Conservation (phyloP, 257 asterid genomes). For the Thymus quinquecostatus region DNA sequence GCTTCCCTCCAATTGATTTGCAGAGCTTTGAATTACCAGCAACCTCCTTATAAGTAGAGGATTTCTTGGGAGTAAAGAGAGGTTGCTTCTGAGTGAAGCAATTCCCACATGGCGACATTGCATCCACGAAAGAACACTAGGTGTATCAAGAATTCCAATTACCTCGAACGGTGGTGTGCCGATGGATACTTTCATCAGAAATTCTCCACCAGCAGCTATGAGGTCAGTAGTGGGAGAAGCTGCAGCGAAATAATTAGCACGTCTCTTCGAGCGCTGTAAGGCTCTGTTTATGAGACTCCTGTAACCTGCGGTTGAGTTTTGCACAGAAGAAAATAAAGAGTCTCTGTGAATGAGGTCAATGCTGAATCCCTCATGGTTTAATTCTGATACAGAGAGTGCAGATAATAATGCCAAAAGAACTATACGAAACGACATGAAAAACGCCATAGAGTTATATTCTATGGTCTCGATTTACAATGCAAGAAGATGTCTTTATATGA, state of each 20-base stretch:
- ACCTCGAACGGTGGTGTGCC: constrained; percentile 53
- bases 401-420: constrained; percentile 2
- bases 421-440: neutral
- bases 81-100: constrained; percentile 34
- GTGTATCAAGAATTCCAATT: constrained; percentile 45
- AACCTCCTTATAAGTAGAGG: constrained; percentile 35
- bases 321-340: constrained; percentile 38
- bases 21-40: constrained; percentile 38
- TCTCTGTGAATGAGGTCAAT: constrained; percentile 49
- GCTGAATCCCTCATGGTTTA: constrained; percentile 39
- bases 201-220: constrained; percentile 42
- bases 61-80: constrained; percentile 38
- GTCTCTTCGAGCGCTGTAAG: constrained; percentile 43
- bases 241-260: constrained; percentile 30
- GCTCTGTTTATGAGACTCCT: constrained; percentile 33
- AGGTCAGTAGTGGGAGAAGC: constrained; percentile 34
- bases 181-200: constrained; percentile 47
- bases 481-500: constrained; percentile 3
- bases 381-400: constrained; percentile 29
- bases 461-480: neutral
- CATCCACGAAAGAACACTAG: constrained; percentile 48
- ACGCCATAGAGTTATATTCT: constrained; percentile 11
- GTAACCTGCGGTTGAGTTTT: constrained; percentile 34
- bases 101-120: constrained; percentile 63
- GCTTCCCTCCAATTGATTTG: constrained; percentile 30